Conservation (phyloP, 768 basidiomycete genomes). For the Pisolithus orientalis region DNA sequence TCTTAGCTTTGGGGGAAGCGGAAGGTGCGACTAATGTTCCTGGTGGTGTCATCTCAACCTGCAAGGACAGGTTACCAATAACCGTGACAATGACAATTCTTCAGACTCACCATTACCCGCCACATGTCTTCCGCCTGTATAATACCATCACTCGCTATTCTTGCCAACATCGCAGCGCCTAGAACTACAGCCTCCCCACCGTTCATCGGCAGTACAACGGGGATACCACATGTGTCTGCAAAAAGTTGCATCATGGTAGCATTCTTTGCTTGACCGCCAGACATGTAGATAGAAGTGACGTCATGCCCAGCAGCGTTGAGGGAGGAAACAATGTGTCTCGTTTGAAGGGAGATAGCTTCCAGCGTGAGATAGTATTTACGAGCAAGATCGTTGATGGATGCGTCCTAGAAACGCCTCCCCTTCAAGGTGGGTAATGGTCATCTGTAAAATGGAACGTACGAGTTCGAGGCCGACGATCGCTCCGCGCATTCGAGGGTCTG, state of each 20-base stretch:
- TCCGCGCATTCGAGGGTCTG: conserved; percentile 93
- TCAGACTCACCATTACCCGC: conserved; percentile 73
- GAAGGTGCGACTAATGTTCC: conserved; percentile 66
- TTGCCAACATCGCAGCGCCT: conserved; percentile 90
- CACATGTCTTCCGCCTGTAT: conserved; percentile 66
- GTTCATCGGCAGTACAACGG: conserved; percentile 76
- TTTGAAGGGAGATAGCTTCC: conserved; percentile 91
- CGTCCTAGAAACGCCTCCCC: conserved; percentile 40
- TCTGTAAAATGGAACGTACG: conserved; percentile 29
- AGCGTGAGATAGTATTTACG: conserved; percentile 87
- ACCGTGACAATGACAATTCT: not conserved
- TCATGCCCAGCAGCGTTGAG: conserved; percentile 85
- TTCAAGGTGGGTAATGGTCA: not conserved
- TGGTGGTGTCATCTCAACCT: conserved; percentile 91
- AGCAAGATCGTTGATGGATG: conserved; percentile 73
- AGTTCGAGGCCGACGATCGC: conserved; percentile 84
- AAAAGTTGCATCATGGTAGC: conserved; percentile 81
- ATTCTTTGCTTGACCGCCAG: conserved; percentile 92
- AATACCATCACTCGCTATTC: conserved; percentile 67
- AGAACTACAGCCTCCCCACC: conserved; percentile 80
- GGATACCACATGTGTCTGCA: conserved; percentile 76
- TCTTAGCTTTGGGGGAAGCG: conserved; percentile 58
- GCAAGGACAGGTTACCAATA: not conserved
- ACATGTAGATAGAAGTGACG: conserved; percentile 84
- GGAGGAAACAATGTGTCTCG: conserved; percentile 86